Evolutionary conservation across 148 eudicot genomes (phyloP).

Genomic region (Rhododendron kiyosumense): DNA sequence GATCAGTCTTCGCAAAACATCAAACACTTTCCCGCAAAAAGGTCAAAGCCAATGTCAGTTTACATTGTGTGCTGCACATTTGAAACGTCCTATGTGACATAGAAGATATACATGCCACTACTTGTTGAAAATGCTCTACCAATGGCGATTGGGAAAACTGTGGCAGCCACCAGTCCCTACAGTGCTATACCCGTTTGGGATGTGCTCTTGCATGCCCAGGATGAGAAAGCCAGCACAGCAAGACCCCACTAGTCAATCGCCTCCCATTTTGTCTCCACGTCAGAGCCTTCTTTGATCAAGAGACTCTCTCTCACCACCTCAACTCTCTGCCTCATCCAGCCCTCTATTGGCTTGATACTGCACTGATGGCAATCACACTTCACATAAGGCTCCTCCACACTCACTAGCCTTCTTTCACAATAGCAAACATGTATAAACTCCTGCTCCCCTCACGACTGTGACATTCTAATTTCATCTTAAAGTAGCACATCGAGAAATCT

Average conservation of each 20-base stretch:
- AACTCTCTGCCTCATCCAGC: not conserved
- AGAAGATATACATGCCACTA: not conserved
- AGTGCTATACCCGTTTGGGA: not conserved
- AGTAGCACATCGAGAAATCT: not conserved
- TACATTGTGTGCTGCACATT: not conserved
- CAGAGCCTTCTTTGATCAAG: not conserved
- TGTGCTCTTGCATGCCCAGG: not conserved
- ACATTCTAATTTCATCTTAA: not conserved
- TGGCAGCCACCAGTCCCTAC: not conserved
- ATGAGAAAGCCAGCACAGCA: not conserved
- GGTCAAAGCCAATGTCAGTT: not conserved
- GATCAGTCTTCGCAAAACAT: not conserved
- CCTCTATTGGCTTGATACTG: not conserved
- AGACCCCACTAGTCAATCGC: not conserved
- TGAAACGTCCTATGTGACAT: not conserved
- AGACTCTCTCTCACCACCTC: not conserved
- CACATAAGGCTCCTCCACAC: not conserved
- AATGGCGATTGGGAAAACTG: not conserved
- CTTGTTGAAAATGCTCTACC: not conserved
- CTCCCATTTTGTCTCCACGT: not conserved
- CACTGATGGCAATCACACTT: not conserved
- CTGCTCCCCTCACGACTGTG: not conserved
- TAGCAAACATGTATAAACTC: not conserved
- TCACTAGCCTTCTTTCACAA: not conserved
- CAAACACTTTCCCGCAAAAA: not conserved